A percentile compares a stretch with the other conserved stretches of the same genome.
phyloP scores from a whole-genome alignment of 208 protist genomes.

The Willaertia magna region DNA sequence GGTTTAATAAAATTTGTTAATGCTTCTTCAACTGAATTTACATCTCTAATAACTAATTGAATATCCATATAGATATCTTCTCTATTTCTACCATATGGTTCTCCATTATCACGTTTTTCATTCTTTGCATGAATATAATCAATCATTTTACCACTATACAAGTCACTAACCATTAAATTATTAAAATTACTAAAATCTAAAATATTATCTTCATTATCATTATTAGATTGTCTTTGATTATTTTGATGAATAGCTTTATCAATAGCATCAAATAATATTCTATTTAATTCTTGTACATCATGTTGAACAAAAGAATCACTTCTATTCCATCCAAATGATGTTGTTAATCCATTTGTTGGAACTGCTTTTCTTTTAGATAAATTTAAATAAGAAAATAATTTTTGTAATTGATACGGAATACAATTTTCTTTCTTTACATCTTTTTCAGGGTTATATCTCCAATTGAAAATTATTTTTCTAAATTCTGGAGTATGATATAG shows the following conservation, averaged over 20 bases:
- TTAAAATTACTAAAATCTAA: constrained; percentile 32
- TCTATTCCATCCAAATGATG: constrained; percentile 46
- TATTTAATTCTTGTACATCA: constrained; percentile 72
- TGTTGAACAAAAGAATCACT: constrained; percentile 71
- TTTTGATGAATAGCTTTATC: not conserved
- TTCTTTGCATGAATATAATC: constrained; percentile 44
- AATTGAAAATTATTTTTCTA: not conserved
- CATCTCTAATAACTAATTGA: constrained; percentile 58
- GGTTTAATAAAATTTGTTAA: constrained; percentile 42
- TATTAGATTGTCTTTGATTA: not conserved
- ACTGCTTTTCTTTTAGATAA: constrained; percentile 21
- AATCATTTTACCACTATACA: constrained; percentile 52
- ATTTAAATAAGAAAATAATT: constrained; percentile 67
- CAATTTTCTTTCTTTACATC: constrained; percentile 23
- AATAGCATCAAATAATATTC: constrained; percentile 54
- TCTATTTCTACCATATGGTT: constrained; percentile 39
- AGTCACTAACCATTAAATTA: constrained; percentile 21
- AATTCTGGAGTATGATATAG: constrained; percentile 21
- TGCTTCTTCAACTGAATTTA: constrained; percentile 50
- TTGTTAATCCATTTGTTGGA: not conserved
- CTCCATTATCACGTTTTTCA: not conserved
- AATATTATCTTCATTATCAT: constrained; percentile 46
- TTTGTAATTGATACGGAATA: constrained; percentile 56
- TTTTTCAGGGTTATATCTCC: constrained; percentile 22
- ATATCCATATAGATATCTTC: constrained; percentile 66